Base-by-base conservation (phyloP, 495 filamentous ascomycete genomes). In the Geopyxis carbonaria region DNA sequence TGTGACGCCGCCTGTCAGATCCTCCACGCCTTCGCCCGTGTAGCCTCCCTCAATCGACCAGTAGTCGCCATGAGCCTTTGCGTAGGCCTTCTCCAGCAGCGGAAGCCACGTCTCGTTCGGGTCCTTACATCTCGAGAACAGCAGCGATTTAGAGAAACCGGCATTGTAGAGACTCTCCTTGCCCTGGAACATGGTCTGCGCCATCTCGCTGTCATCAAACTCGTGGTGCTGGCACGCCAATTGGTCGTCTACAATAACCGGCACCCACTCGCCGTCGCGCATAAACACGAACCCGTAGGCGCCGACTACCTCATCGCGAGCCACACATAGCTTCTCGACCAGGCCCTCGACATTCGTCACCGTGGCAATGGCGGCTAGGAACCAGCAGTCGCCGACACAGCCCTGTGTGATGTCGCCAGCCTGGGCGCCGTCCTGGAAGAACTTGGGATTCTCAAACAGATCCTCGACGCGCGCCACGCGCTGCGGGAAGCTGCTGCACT, bases 261-360 rank as follows among this genome's bases (percentile, higher is more conserved):
- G 82, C 40, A 80, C 74, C 86, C 87, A 95, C 53, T 89, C 84
- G 22, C 84, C 84, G 50, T 94, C 73, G 50, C 87, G 72, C 60
- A 83, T 70, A 56, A 95, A 93, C 7, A 93, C 85, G 53, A 93
- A 93, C 0, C 87, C 86, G 51, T 95, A 93, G 13, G 93, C 84
- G 4, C 87, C 87, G 20, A 92, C 73, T 31, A 68, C 42, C 53
- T 87, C 75, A 53, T 93, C 71, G 11, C 70, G 64, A 14, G 71
- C 75, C n/a, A 93, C 81, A 52, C 86, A 95, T 9, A 93, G 66
- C 33, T 67, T 71, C 50, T 85, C 72, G 38, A 93, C 80, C 44
- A 93, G 60, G 0, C 71, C 75, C 22, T 71, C 61, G 60, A 87
- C 84, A 53, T 84, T 87, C 27, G 73, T 76, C 43, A 93, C 67